Conservation (phyloP, 2,329 filamentous ascomycete species). For the Aspergillus fumigatiaffinis region DNA sequence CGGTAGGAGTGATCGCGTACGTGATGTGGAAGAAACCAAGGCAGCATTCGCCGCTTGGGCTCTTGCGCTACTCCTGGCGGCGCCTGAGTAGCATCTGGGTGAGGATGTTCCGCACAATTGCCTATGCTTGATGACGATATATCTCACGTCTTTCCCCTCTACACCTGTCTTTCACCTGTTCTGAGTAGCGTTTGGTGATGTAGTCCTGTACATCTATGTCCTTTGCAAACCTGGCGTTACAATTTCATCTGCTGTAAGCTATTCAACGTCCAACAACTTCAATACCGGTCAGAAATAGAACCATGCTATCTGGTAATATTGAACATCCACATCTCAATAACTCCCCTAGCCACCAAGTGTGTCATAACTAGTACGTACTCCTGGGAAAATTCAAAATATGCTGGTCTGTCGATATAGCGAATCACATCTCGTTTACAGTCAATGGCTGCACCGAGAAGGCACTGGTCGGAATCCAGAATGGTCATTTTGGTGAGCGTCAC, state of each 20-base stretch:
- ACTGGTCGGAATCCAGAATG: not conserved
- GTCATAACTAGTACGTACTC: not conserved
- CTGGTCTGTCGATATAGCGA: not conserved
- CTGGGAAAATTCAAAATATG: not conserved
- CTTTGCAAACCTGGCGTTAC: not conserved
- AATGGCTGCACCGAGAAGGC: not conserved
- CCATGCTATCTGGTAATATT: no score
- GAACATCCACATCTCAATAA: no score
- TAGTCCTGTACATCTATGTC: not conserved
- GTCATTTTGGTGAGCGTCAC: not conserved
- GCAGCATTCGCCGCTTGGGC: constrained; percentile 15
- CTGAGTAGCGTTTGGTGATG: no score
- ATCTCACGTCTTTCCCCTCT: not conserved
- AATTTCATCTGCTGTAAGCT: not conserved
- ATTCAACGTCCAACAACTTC: no score
- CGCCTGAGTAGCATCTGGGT: constrained; percentile 15
- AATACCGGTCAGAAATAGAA: no score
- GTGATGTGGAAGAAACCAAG: constrained; percentile 29
- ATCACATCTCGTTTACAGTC: not conserved
- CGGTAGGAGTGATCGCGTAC: constrained; percentile 26
- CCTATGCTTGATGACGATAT: not conserved
- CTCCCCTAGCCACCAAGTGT: not conserved
- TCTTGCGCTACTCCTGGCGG: constrained; percentile 13
- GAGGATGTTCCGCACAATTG: constrained; percentile 3
- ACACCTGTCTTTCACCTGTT: not conserved